Percentiles rank a stretch among this genome's conserved stretches.
These are phyloP conservation scores for Diaporthe eres DNA, from an alignment of 2,329 filamentous ascomycete species.

Conservation along the genomic window DNA sequence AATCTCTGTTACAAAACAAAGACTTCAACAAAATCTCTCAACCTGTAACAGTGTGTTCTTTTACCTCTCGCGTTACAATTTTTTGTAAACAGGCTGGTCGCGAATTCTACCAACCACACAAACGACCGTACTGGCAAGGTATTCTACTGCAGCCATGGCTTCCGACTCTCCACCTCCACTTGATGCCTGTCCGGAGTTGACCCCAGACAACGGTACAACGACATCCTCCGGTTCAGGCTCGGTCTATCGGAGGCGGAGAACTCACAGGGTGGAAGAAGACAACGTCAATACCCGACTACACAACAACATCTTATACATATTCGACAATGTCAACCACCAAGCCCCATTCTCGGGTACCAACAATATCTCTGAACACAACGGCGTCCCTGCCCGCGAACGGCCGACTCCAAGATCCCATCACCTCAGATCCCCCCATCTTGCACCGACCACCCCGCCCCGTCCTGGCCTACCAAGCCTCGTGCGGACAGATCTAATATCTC, in stretches of 20 bases:
- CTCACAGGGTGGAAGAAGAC: neutral
- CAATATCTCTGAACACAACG: neutral
- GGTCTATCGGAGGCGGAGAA: neutral
- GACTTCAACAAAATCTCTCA: neutral
- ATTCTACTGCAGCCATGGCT: neutral
- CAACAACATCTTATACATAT: neutral
- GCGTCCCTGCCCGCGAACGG: neutral
- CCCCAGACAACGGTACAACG: neutral
- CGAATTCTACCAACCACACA: neutral
- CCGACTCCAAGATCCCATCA: too few relatives aligned
- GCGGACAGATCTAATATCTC: neutral
- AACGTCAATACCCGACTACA: neutral
- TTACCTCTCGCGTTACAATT: neutral
- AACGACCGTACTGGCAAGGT: neutral
- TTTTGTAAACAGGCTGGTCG: neutral
- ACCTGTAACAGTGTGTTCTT: neutral
- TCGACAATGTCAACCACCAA: neutral
- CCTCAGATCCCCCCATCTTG: neutral
- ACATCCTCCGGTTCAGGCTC: neutral
- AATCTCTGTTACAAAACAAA: neutral
- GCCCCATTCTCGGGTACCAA: neutral
- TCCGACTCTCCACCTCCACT: neutral
- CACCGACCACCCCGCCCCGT: too few relatives aligned
- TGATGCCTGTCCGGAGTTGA: slow-evolving; percentile 1
- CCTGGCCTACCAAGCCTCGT: fast-evolving